Conservation (phyloP, 768 basidiomycete species). For the Collybiopsis confluens region DNA sequence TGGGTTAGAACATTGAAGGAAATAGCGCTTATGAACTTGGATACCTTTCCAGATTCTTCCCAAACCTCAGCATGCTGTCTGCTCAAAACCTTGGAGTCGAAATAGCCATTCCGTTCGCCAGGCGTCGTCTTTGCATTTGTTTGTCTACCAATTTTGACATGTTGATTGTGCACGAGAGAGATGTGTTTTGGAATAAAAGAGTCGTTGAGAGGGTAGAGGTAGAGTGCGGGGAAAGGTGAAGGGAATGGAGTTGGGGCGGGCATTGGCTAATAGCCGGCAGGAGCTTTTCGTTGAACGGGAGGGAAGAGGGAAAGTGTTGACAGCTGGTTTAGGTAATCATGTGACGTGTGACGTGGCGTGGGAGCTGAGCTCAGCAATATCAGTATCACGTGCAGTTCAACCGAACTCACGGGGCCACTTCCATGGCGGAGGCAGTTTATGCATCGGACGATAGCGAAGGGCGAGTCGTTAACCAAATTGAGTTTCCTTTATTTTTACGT, state of each 20-base stretch:
- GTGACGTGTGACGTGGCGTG: too few relatives aligned
- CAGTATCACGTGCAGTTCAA: too few relatives aligned
- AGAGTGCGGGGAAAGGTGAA: slow-evolving; percentile 39
- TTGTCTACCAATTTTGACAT: slow-evolving; percentile 90
- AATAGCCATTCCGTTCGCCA: slow-evolving; percentile 90
- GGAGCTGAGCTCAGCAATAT: too few relatives aligned
- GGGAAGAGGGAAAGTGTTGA: not conserved
- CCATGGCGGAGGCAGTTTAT: too few relatives aligned
- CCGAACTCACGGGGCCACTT: too few relatives aligned
- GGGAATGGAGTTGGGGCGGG: slow-evolving; percentile 13
- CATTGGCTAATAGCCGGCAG: too few relatives aligned
- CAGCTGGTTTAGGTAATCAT: not conserved
- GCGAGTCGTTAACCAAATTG: too few relatives aligned
- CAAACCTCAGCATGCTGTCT: slow-evolving; percentile 98
- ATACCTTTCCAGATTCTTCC: slow-evolving; percentile 91
- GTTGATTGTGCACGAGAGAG: slow-evolving; percentile 60
- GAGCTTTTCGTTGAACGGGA: too few relatives aligned
- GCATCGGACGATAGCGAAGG: too few relatives aligned
- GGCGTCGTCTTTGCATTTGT: slow-evolving; percentile 95
- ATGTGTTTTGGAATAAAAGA: slow-evolving; percentile 95
- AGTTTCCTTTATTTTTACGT: too few relatives aligned
- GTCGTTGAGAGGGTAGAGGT: slow-evolving; percentile 90
- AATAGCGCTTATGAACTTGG: too few relatives aligned
- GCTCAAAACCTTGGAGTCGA: slow-evolving; percentile 92
- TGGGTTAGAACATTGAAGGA: too few relatives aligned